Evolutionary conservation across 345 rosid genomes (phyloP), one percentile per base, ranked within the genome.

Genomic region (Ceriops decandra): DNA sequence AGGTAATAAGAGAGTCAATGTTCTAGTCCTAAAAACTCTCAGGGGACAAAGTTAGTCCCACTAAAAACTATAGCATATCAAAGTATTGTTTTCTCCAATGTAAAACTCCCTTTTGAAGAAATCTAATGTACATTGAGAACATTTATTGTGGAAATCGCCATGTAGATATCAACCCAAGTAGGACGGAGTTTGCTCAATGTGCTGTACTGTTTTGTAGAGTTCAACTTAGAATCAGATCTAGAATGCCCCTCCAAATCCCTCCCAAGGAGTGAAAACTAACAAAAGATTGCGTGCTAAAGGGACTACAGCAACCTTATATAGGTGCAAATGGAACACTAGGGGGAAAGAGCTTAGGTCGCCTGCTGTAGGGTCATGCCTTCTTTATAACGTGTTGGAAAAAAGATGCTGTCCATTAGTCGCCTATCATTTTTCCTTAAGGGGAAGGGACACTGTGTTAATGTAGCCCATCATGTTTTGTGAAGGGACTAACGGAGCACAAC

Each of bases 401-500:
- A 26, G 19, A 26, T 7, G 2, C 30, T 38, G 19, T 4, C 21
- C 19, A 24, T 24, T 5, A 57, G 7, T 46, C 36, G 36, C 38
- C 33, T 21, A 19, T 3, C 24, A 32, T 68, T 62, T 57, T 21
- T 21, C 32, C 31, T 5, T 20, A 5, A 21, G 35, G 51, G 47
- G 6, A 68, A 33, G 8, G 35, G 54, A 26, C 59, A 36, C 1
- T 36, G 36, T 33, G 42, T 36, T 36, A 0, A 36, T 21, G 21
- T 24, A 24, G 26, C 26, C 26, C 26, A 24, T 24, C 26, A 24
- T 24, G 26, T 24, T 24, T 24, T 24, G 26, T 24, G 26, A 24
- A 24, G 26, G 26, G 26, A 24, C 26, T 24, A 1, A 24, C 26
- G 26, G 46, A 78, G 76, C 83, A 91, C 72, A 95, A 91, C 69